Evolutionary conservation across 768 basidiomycete species (phyloP), one percentile per base, ranked within the genome.

Genomic region (Candolleomyces eurysporus): DNA sequence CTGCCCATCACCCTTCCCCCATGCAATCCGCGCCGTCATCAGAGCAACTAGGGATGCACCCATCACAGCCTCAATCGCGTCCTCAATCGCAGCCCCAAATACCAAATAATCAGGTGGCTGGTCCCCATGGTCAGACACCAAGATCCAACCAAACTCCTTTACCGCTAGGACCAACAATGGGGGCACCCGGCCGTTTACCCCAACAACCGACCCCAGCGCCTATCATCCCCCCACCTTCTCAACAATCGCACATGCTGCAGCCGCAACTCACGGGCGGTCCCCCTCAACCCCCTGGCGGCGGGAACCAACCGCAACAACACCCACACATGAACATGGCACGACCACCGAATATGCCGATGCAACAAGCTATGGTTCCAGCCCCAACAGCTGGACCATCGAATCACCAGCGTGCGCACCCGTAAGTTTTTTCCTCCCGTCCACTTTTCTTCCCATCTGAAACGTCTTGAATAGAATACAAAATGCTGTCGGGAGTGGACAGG

Each of bases 41-140:
- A 16, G 82, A 85, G 68, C 76, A 76, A 58, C 77, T 79, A 70
- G 73, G 68, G 57, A 64, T 74, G 19, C 81, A 80, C 55, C 81
- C 80, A 2, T 82, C 76, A 63, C 78, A 84, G 45, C 86, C 86
- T 22, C 86, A 83, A 55, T 87, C 86, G 4, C 88, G 88, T 61
- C 85, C 83, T 3, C 84, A 84, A 60, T 75, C 61, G 72, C 52
- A 54, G 30, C 52, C 52, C 8, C 49, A 51, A 26, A 22, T 51
- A n/a, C 26, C 49, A n/a, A n/a, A 51, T 51, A 16, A 5, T 51
- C 49, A 51, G 30, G 49, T 30, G 30, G 67, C 80, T 10, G 79
- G 80, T 11, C 74, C 71, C 57, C 49, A 30, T 30, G 76, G 80
- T 22, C 79, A 75, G 46, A 83, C 84, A 17, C 84, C 84, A n/a